Evolutionary conservation across 2,329 filamentous ascomycete species (phyloP).

Genomic region (Tolypocladium paradoxum): DNA sequence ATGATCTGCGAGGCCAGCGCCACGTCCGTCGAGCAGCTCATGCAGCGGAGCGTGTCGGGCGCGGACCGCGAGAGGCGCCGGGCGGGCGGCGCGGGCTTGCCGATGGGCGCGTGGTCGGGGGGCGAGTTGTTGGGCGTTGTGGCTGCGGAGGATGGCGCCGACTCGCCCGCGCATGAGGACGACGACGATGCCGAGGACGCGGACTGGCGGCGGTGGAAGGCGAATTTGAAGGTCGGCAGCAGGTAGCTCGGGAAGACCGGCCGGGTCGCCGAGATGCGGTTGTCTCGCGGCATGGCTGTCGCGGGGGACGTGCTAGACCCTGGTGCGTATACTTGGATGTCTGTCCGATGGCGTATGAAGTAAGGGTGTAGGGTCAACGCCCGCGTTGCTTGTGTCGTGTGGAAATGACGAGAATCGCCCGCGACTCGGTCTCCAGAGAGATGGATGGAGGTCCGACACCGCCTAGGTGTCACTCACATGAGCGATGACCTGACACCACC

Average conservation of each 20-base stretch:
- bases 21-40: slow-evolving; percentile 48
- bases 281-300: slow-evolving; percentile 7
- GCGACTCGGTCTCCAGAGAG: neutral
- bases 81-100: slow-evolving; percentile 1
- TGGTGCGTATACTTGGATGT: neutral
- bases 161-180: slow-evolving; percentile 12
- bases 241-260: slow-evolving; percentile 41
- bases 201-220: slow-evolving; percentile 32
- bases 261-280: slow-evolving; percentile 28
- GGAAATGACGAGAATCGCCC: neutral
- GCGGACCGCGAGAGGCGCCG: slow-evolving; percentile 29
- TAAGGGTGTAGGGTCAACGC: neutral
- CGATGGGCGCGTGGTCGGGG: slow-evolving; percentile 9
- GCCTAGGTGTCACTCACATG: neutral
- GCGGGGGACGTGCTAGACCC: neutral
- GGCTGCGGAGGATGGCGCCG: slow-evolving; percentile 14
- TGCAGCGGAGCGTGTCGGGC: slow-evolving; percentile 48
- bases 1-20: slow-evolving; percentile 51
- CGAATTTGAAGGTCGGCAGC: slow-evolving; percentile 37
- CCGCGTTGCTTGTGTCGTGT: neutral
- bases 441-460: neutral
- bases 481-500: neutral
- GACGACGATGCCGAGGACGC: slow-evolving; percentile 22
- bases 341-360: neutral
- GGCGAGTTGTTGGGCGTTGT: slow-evolving; percentile 18